Conservation (phyloP, 805 yeast genomes). For the Yarrowia hollandica region DNA sequence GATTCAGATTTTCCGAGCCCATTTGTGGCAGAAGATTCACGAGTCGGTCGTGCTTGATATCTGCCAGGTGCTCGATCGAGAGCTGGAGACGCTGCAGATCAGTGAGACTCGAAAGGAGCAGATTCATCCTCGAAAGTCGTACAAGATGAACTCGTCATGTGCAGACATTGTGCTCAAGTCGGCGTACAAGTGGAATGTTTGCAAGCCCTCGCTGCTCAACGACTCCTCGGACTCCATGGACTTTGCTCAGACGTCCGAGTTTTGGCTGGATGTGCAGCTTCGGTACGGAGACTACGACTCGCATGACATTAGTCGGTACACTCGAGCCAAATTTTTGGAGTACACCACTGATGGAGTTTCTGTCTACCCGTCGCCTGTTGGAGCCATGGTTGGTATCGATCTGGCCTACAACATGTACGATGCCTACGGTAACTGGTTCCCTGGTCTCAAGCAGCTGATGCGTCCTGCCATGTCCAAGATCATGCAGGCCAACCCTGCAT, state of each 20-base stretch:
- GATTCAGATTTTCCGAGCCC: conserved; percentile 95
- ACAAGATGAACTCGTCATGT: conserved; percentile 92
- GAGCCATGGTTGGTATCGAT: conserved; percentile 86
- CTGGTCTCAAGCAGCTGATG: conserved; percentile 85
- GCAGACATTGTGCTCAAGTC: conserved; percentile 85
- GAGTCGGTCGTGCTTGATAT: conserved; percentile 92
- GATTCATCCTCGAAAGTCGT: conserved; percentile 95
- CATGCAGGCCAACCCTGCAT: conserved; percentile 92
- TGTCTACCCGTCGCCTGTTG: conserved; percentile 90
- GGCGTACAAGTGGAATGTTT: conserved; percentile 75
- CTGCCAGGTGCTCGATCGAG: conserved; percentile 88
- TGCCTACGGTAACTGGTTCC: conserved; percentile 97
- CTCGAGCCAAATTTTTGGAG: conserved; percentile 88
- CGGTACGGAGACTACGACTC: conserved; percentile 97
- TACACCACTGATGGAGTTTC: conserved; percentile 86
- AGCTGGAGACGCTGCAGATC: conserved; percentile 76
- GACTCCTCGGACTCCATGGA: conserved; percentile 67
- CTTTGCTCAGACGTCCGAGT: conserved; percentile 58
- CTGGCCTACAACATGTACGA: conserved; percentile 94
- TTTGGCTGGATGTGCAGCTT: conserved; percentile 94
- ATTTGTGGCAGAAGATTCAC: conserved; percentile 98
- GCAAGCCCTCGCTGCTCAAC: conserved; percentile 72
- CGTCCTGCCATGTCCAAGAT: conserved; percentile 91
- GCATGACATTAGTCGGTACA: conserved; percentile 91
- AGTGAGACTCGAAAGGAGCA: conserved; percentile 87